Conservation (phyloP, 2,329 filamentous ascomycete genomes). For the Coniochaeta ligniaria region DNA sequence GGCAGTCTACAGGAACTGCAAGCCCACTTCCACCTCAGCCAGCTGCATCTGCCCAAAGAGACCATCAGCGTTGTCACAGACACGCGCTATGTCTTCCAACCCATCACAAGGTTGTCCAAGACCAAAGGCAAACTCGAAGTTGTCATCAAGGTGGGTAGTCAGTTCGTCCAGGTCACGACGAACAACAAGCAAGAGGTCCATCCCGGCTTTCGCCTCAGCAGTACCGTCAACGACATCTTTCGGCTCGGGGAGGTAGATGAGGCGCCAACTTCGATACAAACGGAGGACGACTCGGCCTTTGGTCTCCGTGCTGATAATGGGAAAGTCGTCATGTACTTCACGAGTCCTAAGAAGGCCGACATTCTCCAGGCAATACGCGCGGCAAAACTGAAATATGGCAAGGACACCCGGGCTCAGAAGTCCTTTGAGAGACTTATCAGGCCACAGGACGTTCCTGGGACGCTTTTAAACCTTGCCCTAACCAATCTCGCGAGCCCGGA, state of each 20-base stretch:
- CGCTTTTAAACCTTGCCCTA: conserved; percentile 58
- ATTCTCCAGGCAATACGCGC: conserved; percentile 56
- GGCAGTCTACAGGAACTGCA: conserved; percentile 60
- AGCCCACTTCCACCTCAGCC: conserved; percentile 58
- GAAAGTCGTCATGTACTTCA: conserved; percentile 67
- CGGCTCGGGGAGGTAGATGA: conserved; percentile 61
- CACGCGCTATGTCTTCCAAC: conserved; percentile 57
- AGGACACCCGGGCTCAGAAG: conserved; percentile 53
- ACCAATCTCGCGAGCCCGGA: conserved; percentile 60
- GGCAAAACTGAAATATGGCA: conserved; percentile 58
- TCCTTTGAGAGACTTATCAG: conserved; percentile 58
- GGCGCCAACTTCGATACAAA: conserved; percentile 55
- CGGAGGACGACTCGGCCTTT: conserved; percentile 61
- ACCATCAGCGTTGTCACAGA: conserved; percentile 63
- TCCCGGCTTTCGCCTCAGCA: conserved; percentile 52
- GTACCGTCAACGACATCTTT: conserved; percentile 64
- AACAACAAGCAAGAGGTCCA: conserved; percentile 62
- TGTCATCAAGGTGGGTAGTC: conserved; percentile 59
- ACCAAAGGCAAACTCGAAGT: conserved; percentile 66
- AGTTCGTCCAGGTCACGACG: conserved; percentile 64
- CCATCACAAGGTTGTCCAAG: conserved; percentile 58
- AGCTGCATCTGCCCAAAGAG: conserved; percentile 61
- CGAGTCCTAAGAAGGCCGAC: conserved; percentile 56
- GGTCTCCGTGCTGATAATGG: conserved; percentile 61
- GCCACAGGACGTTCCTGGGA: conserved; percentile 64